Percentiles rank a stretch among this genome's conserved stretches.
These are phyloP conservation scores for Pythium diclinum DNA, from an alignment of 352 stramenopile genomes.

Conservation along the genomic window DNA sequence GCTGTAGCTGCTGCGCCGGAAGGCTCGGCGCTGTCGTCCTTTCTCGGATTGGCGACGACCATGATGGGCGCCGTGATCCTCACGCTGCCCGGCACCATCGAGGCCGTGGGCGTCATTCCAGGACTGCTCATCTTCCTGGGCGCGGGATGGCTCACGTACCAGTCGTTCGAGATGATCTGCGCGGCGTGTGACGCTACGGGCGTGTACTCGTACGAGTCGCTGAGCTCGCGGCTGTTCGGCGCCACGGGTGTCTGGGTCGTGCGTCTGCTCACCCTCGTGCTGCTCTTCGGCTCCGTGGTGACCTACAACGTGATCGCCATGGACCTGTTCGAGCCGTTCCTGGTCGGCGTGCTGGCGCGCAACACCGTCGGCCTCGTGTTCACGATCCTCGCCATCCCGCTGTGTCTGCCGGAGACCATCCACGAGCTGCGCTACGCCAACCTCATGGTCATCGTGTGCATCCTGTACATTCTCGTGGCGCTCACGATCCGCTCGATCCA, in stretches of 20 bases:
- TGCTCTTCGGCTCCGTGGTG: slow-evolving; percentile 78
- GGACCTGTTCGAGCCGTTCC: slow-evolving; percentile 81
- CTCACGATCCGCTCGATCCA: slow-evolving; percentile 46
- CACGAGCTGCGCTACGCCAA: slow-evolving; percentile 81
- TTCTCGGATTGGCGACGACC: slow-evolving; percentile 73
- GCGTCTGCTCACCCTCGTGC: slow-evolving; percentile 62
- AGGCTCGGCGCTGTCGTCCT: slow-evolving; percentile 68
- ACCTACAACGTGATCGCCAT: slow-evolving; percentile 86
- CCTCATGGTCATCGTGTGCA: slow-evolving; percentile 67
- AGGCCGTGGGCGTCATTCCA: slow-evolving; percentile 52
- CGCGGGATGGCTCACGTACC: slow-evolving; percentile 60
- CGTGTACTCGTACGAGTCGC: slow-evolving; percentile 77
- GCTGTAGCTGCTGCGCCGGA: slow-evolving; percentile 16
- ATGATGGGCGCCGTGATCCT: slow-evolving; percentile 85
- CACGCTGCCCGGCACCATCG: slow-evolving; percentile 61
- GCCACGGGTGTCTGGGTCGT: slow-evolving; percentile 67
- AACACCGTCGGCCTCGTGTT: slow-evolving; percentile 62
- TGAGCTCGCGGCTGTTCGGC: slow-evolving; percentile 73
- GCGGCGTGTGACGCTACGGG: slow-evolving; percentile 56
- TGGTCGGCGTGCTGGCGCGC: slow-evolving; percentile 51
- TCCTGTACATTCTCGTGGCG: slow-evolving; percentile 79
- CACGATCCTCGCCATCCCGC: slow-evolving; percentile 59
- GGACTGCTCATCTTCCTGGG: slow-evolving; percentile 50
- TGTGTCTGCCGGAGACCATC: slow-evolving; percentile 83
- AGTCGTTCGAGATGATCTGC: slow-evolving; percentile 72